Evolutionary conservation across 495 filamentous ascomycete species (phyloP), one percentile per base, ranked within the genome.

Genomic region (Diplogelasinospora grovesii): DNA sequence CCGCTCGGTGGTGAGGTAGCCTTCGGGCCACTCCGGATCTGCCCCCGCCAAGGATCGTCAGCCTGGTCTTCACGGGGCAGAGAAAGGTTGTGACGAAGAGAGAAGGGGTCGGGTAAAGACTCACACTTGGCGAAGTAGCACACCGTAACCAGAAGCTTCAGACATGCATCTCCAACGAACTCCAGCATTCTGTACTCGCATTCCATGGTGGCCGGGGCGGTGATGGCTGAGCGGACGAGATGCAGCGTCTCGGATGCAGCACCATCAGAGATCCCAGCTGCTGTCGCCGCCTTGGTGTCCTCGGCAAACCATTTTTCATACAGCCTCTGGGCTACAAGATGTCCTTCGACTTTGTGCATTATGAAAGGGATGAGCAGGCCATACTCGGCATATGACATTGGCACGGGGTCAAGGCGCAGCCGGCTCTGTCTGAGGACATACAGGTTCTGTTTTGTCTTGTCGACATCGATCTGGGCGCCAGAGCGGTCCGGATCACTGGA

Each of bases 81-180:
- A n/a, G n/a, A n/a, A n/a, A n/a, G n/a, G n/a, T n/a, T n/a, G n/a
- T n/a, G n/a, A n/a, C 23, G 20, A 2, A 7, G 7, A 1, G 23
- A 26, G 3, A 11, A 27, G 5, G 20, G 11, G 3, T 5, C 5
- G 18, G 3, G 8, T n/a, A n/a, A n/a, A n/a, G 6, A 32, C 39
- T 32, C 11, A 42, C 39, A 22, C 13, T 71, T 49, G 32, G 71
- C 73, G 41, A 77, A 71, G 4, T 86, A 64, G 21, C 79, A 72
- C 10, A 79, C 57, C 8, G 75, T 76, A 1, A 75, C 73, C 10
- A 70, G 70, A 28, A 76, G 73, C 46, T 89, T 89, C 13, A 90
- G 66, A 3, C 87, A 66, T 1, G 69, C 71, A 46, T 90, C 85
- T 0, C 85, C 85, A 3, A 88, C 65, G 54, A 85, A 87, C 53